These are phyloP conservation scores for Senna tora DNA, from an alignment of 306 rosid genomes.

Conservation along the genomic window DNA sequence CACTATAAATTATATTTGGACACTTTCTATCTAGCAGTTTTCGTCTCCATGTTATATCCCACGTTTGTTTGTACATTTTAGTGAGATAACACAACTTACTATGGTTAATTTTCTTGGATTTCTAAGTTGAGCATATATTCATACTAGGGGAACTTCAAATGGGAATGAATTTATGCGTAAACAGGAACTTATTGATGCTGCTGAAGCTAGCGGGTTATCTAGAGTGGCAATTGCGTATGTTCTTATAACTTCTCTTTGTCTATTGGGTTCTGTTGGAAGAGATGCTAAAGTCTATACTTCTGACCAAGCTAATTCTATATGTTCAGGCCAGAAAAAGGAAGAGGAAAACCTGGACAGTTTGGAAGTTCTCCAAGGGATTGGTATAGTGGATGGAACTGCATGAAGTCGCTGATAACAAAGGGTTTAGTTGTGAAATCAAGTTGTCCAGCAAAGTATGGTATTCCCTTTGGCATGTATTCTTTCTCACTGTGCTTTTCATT, in stretches of 20 bases:
- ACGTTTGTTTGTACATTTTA: not conserved
- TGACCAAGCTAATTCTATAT: slow-evolving; percentile 32
- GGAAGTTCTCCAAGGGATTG: slow-evolving; percentile 77
- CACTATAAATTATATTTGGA: not conserved
- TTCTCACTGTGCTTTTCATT: slow-evolving; percentile 15
- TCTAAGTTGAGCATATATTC: slow-evolving; percentile 30
- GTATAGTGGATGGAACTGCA: slow-evolving; percentile 95
- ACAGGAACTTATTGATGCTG: slow-evolving; percentile 88
- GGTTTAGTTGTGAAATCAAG: slow-evolving; percentile 87
- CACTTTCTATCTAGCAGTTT: not conserved
- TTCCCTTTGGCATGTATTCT: slow-evolving; percentile 22
- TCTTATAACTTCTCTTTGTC: slow-evolving; percentile 17
- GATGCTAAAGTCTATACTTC: slow-evolving; percentile 28
- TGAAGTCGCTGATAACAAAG: slow-evolving; percentile 78
- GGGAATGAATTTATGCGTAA: slow-evolving; percentile 88
- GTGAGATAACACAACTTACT: not conserved
- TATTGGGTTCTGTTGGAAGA: slow-evolving; percentile 22
- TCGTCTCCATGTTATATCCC: not conserved
- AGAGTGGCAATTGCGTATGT: slow-evolving; percentile 80
- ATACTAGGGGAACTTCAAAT: slow-evolving; percentile 68
- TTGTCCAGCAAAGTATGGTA: slow-evolving; percentile 86
- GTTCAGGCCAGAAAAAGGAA: slow-evolving; percentile 82
- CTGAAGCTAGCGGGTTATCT: slow-evolving; percentile 94
- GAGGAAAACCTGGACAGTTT: slow-evolving; percentile 67
- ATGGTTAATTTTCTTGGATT: slow-evolving; percentile 9